These are phyloP conservation scores for Lachnellula willkommii DNA, from an alignment of 2,329 filamentous ascomycete genomes.

Conservation along the genomic window DNA sequence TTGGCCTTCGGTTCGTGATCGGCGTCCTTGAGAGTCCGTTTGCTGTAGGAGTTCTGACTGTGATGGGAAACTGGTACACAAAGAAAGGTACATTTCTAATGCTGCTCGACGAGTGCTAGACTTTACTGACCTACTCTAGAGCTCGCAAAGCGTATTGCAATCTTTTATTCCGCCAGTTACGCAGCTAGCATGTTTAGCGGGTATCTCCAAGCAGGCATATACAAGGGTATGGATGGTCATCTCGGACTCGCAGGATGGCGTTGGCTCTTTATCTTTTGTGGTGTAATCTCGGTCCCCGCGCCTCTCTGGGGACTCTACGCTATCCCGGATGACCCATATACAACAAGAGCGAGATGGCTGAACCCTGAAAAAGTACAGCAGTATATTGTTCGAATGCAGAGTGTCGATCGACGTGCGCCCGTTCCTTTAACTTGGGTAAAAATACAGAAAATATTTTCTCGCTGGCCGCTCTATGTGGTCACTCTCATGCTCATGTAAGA, in stretches of 20 bases:
- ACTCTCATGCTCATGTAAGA: too few relatives aligned
- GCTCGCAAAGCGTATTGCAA: constrained; percentile 53
- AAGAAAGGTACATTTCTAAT: background rate
- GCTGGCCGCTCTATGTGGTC: too few relatives aligned
- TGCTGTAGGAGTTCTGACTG: constrained; percentile 51
- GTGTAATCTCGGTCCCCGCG: constrained; percentile 48
- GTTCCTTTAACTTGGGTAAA: too few relatives aligned
- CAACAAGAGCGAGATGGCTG: constrained; percentile 37
- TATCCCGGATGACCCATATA: constrained; percentile 41
- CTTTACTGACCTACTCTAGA: constrained; percentile 30
- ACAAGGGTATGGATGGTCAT: constrained; percentile 30
- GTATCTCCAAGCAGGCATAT: constrained; percentile 47
- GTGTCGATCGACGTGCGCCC: too few relatives aligned
- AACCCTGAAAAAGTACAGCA: constrained; percentile 7
- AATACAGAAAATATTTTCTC: too few relatives aligned
- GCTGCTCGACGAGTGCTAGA: background rate
- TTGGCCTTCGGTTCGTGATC: constrained; percentile 51
- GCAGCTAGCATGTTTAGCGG: constrained; percentile 56
- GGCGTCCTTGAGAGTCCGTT: constrained; percentile 45
- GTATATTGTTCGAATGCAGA: too few relatives aligned
- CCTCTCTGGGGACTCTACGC: constrained; percentile 46
- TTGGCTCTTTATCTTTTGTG: constrained; percentile 46
- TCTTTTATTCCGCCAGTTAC: constrained; percentile 53
- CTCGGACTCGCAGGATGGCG: constrained; percentile 45
- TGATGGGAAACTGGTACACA: constrained; percentile 55